Evolutionary conservation across 768 basidiomycete species (phyloP).

Genomic region (Lactifluus piperatus): DNA sequence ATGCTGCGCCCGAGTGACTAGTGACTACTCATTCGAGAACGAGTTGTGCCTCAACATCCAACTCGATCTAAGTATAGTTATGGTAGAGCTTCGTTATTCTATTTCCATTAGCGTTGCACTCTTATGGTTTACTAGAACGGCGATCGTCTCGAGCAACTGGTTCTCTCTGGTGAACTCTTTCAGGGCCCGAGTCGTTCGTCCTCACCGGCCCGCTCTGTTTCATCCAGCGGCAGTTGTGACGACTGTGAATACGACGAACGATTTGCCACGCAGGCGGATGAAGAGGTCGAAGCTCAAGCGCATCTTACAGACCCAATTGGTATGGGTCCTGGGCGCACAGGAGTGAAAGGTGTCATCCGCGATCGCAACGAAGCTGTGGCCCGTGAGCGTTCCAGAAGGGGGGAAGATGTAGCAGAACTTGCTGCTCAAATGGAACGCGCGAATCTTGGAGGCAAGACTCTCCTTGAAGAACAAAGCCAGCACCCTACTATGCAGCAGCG

Average conservation of each 20-base stretch:
- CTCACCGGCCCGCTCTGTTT: slow-evolving; percentile 59
- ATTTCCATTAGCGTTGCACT: background rate
- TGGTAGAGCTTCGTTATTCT: background rate
- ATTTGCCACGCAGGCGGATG: slow-evolving; percentile 19
- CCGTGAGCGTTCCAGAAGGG: slow-evolving; percentile 43
- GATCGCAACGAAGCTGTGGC: slow-evolving; percentile 64
- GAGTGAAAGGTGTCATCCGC: slow-evolving; percentile 83
- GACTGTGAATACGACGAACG: slow-evolving; percentile 42
- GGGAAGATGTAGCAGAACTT: slow-evolving; percentile 43
- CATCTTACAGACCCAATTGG: slow-evolving; percentile 54
- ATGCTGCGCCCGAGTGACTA: background rate
- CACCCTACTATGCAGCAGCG: slow-evolving; percentile 25
- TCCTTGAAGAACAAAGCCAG: slow-evolving; percentile 66
- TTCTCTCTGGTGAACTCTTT: slow-evolving; percentile 74
- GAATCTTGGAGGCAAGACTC: slow-evolving; percentile 60
- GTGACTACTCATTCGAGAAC: background rate
- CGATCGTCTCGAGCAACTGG: slow-evolving; percentile 48
- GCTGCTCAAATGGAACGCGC: slow-evolving; percentile 54
- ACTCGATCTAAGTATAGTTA: background rate
- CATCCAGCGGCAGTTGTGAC: slow-evolving; percentile 40
- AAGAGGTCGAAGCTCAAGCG: slow-evolving; percentile 38
- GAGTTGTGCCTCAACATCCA: background rate
- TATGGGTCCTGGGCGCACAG: slow-evolving; percentile 80
- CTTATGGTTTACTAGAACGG: slow-evolving; percentile 15
- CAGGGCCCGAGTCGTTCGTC: slow-evolving; percentile 41